Percentiles rank a stretch among this genome's conserved stretches.
Conservation (phyloP, 257 asterid species). For the Solanum chiquidenum region DNA sequence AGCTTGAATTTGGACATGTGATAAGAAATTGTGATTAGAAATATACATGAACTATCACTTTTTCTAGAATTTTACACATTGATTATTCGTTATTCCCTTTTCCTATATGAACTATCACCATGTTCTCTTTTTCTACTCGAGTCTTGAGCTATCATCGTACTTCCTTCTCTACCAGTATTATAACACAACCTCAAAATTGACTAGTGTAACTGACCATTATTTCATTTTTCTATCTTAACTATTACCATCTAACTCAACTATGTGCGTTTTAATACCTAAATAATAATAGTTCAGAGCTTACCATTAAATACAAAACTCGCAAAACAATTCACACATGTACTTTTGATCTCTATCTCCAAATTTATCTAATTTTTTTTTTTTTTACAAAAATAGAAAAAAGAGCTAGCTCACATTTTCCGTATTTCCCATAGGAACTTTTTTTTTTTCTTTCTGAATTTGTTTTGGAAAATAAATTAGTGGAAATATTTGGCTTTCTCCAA, state of each 20-base stretch:
- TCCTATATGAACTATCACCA: neutral
- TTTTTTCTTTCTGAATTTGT: neutral
- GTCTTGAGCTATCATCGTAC: neutral
- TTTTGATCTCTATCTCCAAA: neutral
- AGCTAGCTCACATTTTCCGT: neutral
- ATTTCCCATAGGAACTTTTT: neutral
- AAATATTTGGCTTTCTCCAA: neutral
- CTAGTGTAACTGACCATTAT: rapidly evolving
- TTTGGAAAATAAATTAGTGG: neutral
- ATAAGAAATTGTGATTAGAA: neutral
- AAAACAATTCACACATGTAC: neutral
- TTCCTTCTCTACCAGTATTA: neutral
- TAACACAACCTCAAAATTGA: neutral
- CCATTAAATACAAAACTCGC: neutral
- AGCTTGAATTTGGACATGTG: neutral
- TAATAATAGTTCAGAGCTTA: too few relatives aligned
- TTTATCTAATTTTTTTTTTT: neutral
- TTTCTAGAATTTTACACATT: neutral
- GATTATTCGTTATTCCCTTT: rapidly evolving
- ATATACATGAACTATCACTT: neutral
- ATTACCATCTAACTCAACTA: neutral
- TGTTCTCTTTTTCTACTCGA: neutral
- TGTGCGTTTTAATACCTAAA: neutral
- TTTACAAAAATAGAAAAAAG: neutral
- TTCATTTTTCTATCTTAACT: too few relatives aligned